phyloP scores from a whole-genome alignment of 805 yeast species.

The Saturnispora kantuleensis region DNA sequence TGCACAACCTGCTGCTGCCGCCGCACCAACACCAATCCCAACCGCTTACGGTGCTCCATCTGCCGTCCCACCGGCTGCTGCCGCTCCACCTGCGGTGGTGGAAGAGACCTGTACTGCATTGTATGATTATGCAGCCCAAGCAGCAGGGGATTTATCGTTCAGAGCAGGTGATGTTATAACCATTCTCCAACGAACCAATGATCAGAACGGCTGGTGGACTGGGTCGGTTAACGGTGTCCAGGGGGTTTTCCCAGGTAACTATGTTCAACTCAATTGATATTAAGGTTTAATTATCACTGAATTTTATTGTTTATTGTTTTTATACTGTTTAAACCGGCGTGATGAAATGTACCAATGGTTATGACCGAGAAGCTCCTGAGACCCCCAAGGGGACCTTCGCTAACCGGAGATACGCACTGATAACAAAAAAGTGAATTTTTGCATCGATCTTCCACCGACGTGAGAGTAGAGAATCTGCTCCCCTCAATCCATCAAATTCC shows the following conservation, averaged over 20 bases:
- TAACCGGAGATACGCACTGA: conserved; percentile 9
- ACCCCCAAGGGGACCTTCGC: not conserved
- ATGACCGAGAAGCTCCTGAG: conserved; percentile 8
- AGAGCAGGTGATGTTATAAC: conserved; percentile 83
- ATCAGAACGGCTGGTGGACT: conserved; percentile 97
- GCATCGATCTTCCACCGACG: not conserved
- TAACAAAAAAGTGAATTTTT: conserved; percentile 2
- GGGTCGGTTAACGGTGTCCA: conserved; percentile 75
- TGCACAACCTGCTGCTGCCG: conserved; percentile 25
- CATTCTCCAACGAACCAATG: conserved; percentile 70
- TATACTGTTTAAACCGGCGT: not conserved
- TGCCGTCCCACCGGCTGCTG: conserved; percentile 10
- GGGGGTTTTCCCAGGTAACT: conserved; percentile 95
- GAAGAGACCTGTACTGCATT: conserved; percentile 74
- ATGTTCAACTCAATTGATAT: conserved; percentile 59
- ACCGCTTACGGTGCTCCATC: not conserved
- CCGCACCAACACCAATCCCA: conserved; percentile 9
- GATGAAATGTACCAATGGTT: conserved; percentile 7
- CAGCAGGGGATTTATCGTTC: conserved; percentile 83
- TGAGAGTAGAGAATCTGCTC: not conserved
- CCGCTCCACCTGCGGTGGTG: conserved; percentile 29
- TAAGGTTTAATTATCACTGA: not conserved
- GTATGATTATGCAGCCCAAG: conserved; percentile 88
- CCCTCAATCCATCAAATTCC: conserved; percentile 6
- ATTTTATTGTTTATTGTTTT: not conserved